Percentiles rank a stretch among this genome's conserved stretches.
Evolutionary conservation across 2,329 filamentous ascomycete genomes (phyloP).

Genomic region (Tolypocladium sp.): DNA sequence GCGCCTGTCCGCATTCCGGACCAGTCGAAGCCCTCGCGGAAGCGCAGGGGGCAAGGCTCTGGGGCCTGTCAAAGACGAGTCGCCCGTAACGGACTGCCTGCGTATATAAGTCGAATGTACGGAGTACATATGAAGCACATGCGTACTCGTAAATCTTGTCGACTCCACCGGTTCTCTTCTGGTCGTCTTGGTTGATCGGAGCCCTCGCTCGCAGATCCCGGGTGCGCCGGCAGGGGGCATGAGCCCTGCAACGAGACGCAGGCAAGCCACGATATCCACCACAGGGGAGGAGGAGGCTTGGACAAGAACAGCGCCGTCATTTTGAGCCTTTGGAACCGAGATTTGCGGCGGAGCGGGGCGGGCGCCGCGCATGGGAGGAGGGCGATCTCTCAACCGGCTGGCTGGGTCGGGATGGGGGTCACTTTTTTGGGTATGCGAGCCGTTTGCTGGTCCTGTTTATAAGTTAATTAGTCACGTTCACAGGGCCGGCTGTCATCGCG

Average conservation of each 20-base stretch:
- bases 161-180: neutral
- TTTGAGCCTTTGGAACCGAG: neutral
- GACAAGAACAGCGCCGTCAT: neutral
- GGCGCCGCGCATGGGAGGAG: neutral
- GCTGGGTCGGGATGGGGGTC: neutral
- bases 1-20: neutral
- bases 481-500: too few species aligned
- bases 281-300: neutral
- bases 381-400: neutral
- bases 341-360: conserved; percentile 1
- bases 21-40: neutral
- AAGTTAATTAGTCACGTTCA: too few species aligned
- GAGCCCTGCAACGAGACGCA: neutral
- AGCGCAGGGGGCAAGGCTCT: too few species aligned
- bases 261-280: neutral
- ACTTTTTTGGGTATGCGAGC: neutral
- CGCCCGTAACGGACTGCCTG: neutral
- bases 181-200: neutral
- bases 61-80: neutral
- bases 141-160: neutral
- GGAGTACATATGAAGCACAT: too few species aligned
- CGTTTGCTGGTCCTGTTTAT: neutral
- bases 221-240: neutral
- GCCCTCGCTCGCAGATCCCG: neutral
- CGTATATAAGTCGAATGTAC: neutral